Conservation (phyloP, 106 monocot genomes). For the Cymbidium sinense region DNA sequence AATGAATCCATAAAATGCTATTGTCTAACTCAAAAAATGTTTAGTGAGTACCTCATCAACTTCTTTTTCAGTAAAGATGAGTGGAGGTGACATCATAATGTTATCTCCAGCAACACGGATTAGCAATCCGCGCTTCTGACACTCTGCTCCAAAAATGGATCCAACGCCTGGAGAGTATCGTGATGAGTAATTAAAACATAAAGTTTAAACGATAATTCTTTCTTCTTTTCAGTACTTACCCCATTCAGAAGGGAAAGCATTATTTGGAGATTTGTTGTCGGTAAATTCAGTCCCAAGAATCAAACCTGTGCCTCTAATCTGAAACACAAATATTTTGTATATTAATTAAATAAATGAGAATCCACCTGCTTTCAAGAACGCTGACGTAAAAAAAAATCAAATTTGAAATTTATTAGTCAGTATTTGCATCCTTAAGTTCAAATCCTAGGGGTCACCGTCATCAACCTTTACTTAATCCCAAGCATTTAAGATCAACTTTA, state of each 20-base stretch:
- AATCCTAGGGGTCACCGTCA: neutral
- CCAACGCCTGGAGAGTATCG: constrained; percentile 51
- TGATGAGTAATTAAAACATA: neutral
- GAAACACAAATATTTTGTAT: constrained; percentile 6
- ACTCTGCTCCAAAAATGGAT: constrained; percentile 81
- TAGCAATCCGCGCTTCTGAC: constrained; percentile 82
- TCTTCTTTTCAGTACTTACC: constrained; percentile 36
- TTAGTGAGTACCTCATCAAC: constrained; percentile 50
- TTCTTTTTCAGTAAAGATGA: constrained; percentile 57
- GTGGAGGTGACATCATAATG: constrained; percentile 94
- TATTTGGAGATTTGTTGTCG: constrained; percentile 75
- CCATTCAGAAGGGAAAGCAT: constrained; percentile 87
- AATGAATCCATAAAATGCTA: neutral
- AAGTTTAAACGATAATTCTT: neutral
- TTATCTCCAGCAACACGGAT: constrained; percentile 77
- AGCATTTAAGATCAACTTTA: neutral
- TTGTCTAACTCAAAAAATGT: neutral
- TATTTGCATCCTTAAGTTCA: neutral
- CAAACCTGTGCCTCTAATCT: constrained; percentile 86
- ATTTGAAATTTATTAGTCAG: neutral
- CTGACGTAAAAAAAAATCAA: neutral
- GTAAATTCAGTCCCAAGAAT: constrained; percentile 89
- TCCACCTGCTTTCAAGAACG: neutral
- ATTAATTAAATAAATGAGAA: neutral
- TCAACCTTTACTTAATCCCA: neutral